Evolutionary conservation across 108 stramenopile species (phyloP), one percentile per base, ranked within the genome.

Genomic region (Fistulifera pelliculosa): DNA sequence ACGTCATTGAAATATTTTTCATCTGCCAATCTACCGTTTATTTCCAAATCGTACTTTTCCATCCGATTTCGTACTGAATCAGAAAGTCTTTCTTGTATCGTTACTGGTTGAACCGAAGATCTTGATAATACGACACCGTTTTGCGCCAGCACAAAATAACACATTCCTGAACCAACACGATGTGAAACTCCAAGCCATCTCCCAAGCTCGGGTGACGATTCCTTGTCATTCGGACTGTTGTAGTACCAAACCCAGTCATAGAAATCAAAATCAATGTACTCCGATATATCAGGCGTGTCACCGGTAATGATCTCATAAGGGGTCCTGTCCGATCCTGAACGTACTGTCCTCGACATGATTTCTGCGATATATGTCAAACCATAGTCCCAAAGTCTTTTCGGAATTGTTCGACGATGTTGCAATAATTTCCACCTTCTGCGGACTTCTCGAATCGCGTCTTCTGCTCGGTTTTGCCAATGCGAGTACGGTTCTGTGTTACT

Each of bases 101-200:
- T 54, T 14, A 71, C 41, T 21, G 54, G 69, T 38, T 63, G 58
- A 1, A 68, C 62, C 2, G 70, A 62, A 0, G 75, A 62, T 5
- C 66, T 40, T 0, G 60, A 24, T 8, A 72, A 15, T 0, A 65
- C 45, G 6, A 15, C 28, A 1, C 74, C 69, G 0, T 28, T 55
- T 2, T 27, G 47, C 14, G 59, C 59, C 1, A 72, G 49, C 1
- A 72, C 47, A 52, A 54, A 72, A 43, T 69, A 77, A 31, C 64
- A 72, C 64, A 72, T 51, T 39, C 27, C 47, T 17, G 41, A 31
- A 8, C 76, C 70, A n/a, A 69, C 47, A 1, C 41, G 39, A 40
- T 69, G 67, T 0, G 76, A 48, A 18, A 72, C 64, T 12, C 71
- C 71, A 28, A 63, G 53, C 68, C 68, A 77, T 41, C 68, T 43